Evolutionary conservation across 2,329 filamentous ascomycete genomes (phyloP).

Genomic region (Colletotrichum lini): DNA sequence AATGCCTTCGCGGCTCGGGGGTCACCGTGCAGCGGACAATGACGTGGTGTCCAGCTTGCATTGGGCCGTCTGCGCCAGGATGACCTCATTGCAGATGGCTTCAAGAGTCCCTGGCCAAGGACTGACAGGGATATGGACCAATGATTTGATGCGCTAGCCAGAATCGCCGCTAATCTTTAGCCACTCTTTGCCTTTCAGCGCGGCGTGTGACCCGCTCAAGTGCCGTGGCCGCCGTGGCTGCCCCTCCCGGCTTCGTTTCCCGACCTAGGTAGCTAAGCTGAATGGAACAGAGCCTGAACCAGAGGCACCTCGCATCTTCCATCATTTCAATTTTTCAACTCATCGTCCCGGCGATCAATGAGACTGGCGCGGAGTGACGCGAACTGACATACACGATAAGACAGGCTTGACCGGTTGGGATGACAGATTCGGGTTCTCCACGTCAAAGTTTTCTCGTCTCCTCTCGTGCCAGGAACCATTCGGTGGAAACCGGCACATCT

Average conservation of each 20-base stretch:
- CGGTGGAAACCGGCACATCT: slow-evolving; percentile 20
- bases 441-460: neutral
- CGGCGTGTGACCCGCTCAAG: slow-evolving; percentile 30
- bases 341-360: neutral
- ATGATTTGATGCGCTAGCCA: slow-evolving; percentile 9
- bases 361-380: neutral
- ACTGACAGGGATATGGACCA: slow-evolving; percentile 1
- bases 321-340: slow-evolving; percentile 15
- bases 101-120: neutral
- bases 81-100: slow-evolving; percentile 31
- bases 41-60: slow-evolving; percentile 37
- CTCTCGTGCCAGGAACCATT: slow-evolving; percentile 1
- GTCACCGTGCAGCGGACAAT: slow-evolving; percentile 19
- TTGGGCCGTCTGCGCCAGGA: neutral
- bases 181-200: slow-evolving; percentile 26
- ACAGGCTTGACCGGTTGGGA: neutral
- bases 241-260: neutral
- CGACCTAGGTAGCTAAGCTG: slow-evolving; percentile 26
- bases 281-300: neutral
- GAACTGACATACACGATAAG: neutral
- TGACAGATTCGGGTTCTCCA: neutral
- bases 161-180: slow-evolving; percentile 21
- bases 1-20: slow-evolving; percentile 31
- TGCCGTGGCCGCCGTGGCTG: neutral
- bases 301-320: slow-evolving; percentile 11